Conservation (phyloP, 1,284 basidiomycete genomes). For the Cryptococcus sp. region DNA sequence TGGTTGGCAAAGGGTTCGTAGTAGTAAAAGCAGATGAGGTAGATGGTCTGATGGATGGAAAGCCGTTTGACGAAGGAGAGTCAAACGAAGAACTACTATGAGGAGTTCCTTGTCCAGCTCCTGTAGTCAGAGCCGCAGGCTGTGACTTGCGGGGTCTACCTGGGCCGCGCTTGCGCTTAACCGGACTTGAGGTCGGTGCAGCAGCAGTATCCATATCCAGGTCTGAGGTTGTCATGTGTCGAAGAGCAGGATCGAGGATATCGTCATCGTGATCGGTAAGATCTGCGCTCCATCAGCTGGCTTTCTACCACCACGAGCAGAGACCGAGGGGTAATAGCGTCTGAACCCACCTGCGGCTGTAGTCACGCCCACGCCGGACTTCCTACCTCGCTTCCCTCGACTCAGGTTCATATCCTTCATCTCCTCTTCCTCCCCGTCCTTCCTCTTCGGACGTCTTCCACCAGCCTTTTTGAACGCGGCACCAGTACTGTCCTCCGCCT, state of each 20-base stretch:
- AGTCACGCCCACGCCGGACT: background rate
- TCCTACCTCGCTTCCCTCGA: slow-evolving; percentile 7
- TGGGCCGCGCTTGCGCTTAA: slow-evolving; percentile 7
- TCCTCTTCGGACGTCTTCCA: background rate
- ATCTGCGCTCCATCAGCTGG: background rate
- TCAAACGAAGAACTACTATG: slow-evolving; percentile 11
- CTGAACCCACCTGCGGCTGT: background rate
- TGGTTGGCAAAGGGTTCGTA: background rate
- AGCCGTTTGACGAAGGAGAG: slow-evolving; percentile 1
- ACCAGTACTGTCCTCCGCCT: background rate
- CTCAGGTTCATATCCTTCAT: slow-evolving; percentile 23
- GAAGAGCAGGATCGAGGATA: background rate
- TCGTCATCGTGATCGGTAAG: background rate
- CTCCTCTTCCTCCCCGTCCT: slow-evolving; percentile 26
- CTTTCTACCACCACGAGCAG: background rate
- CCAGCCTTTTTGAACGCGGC: background rate
- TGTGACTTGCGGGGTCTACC: slow-evolving; percentile 1
- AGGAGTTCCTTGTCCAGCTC: slow-evolving; percentile 2
- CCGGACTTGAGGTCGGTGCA: background rate
- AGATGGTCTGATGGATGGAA: background rate
- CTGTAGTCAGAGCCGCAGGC: slow-evolving; percentile 5
- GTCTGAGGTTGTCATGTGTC: background rate
- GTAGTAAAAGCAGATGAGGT: background rate
- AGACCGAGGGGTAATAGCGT: background rate
- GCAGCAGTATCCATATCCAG: background rate